Evolutionary conservation across 208 protist genomes (phyloP).

Genomic region (Trypanosoma lewisi): DNA sequence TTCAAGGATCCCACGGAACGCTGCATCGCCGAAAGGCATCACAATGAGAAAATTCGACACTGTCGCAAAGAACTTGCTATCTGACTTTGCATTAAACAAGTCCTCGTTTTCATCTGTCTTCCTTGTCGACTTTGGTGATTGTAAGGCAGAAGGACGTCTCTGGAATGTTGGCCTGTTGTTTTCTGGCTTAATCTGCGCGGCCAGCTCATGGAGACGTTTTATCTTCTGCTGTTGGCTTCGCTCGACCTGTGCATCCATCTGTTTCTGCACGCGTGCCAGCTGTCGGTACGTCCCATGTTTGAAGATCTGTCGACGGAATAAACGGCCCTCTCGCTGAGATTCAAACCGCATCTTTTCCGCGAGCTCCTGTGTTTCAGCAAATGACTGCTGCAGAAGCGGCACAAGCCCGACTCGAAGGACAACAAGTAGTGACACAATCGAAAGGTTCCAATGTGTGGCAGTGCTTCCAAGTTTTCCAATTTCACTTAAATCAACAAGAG

Average conservation of each 20-base stretch:
- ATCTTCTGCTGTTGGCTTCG: slow-evolving; percentile 38
- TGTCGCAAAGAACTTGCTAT: slow-evolving; percentile 55
- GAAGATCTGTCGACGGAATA: slow-evolving; percentile 32
- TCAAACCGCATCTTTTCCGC: slow-evolving; percentile 51
- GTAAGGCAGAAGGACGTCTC: slow-evolving; percentile 9
- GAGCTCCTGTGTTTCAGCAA: slow-evolving; percentile 67
- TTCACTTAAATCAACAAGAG: slow-evolving; percentile 6
- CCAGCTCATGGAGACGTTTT: slow-evolving; percentile 42
- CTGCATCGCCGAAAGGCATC: slow-evolving; percentile 79
- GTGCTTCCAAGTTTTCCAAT: slow-evolving; percentile 53
- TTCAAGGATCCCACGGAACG: slow-evolving; percentile 75
- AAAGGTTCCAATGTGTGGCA: slow-evolving; percentile 65
- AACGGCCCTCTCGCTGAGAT: slow-evolving; percentile 28
- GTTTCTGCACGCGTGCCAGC: slow-evolving; percentile 49
- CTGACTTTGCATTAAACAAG: slow-evolving; percentile 35
- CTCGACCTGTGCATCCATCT: slow-evolving; percentile 46
- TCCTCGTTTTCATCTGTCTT: slow-evolving; percentile 19
- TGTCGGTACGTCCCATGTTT: slow-evolving; percentile 52
- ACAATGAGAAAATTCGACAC: slow-evolving; percentile 75
- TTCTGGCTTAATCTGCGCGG: slow-evolving; percentile 44
- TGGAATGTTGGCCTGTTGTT: slow-evolving; percentile 25
- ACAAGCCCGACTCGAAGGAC: slow-evolving; percentile 69
- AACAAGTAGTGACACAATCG: slow-evolving; percentile 60
- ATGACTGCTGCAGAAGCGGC: slow-evolving; percentile 49
- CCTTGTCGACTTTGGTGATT: slow-evolving; percentile 9